Evolutionary conservation across 2,329 filamentous ascomycete genomes (phyloP).

Genomic region (Sporothrix globosa): DNA sequence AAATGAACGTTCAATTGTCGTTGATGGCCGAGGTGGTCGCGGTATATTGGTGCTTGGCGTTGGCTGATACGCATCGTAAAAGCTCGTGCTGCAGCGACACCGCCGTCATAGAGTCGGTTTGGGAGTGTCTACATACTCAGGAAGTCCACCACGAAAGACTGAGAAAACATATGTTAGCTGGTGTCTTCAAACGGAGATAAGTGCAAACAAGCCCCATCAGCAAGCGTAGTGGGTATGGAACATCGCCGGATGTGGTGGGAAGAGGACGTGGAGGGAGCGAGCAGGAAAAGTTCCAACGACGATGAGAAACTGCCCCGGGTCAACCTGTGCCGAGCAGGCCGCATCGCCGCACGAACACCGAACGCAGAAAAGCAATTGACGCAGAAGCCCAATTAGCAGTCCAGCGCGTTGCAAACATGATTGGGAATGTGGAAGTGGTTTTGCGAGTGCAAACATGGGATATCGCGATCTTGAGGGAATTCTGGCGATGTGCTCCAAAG

Average conservation of each 20-base stretch:
- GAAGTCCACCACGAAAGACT: conserved; percentile 98
- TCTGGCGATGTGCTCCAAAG: conserved; percentile 31
- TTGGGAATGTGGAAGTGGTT: neutral
- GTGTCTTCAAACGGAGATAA: neutral
- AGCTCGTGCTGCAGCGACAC: neutral
- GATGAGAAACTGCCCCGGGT: neutral
- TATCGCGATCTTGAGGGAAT: conserved; percentile 39
- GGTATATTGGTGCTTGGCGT: neutral
- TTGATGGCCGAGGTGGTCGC: neutral
- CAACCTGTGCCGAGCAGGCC: neutral
- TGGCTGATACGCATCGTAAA: conserved; percentile 21
- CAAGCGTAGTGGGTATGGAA: neutral
- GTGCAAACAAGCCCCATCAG: neutral
- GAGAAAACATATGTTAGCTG: conserved; percentile 44
- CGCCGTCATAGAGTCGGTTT: neutral
- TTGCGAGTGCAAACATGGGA: neutral
- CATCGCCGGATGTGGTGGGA: neutral
- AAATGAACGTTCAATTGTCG: neutral
- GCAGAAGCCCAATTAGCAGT: conserved; percentile 25
- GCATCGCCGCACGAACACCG: neutral
- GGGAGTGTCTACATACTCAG: conserved; percentile 74
- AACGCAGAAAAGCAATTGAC: conserved; percentile 11
- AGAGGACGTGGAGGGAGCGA: neutral
- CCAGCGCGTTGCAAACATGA: neutral
- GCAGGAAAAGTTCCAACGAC: conserved; percentile 15